Evolutionary conservation across 1,284 basidiomycete species (phyloP), one percentile per base, ranked within the genome.

Genomic region (Neonothopanus nambi): DNA sequence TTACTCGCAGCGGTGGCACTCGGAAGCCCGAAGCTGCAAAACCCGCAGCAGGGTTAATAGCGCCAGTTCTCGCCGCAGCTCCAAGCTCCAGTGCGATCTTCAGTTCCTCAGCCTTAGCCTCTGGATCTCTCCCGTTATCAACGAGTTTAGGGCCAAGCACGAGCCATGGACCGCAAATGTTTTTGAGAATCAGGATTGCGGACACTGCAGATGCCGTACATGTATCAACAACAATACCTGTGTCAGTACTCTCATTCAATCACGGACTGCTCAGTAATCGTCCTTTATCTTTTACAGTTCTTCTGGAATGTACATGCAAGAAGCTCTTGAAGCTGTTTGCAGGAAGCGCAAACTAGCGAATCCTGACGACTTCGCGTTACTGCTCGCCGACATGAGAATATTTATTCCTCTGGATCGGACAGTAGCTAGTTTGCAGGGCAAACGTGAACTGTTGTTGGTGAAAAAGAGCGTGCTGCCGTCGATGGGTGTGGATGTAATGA

Each of bases 301-400:
- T 3, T 82, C 89, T 13, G 94, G 93, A n/a, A 97, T 93, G 88
- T 99, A 98, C 70, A 89, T 98, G 79, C 91, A 94, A 52, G 95
- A 99, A 69, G 91, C 95, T 1, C 82, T 98, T 36, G 95, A 98
- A 61, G 76, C 85, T 20, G 84, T 95, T 2, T 93, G 91, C 65
- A 78, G 82, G 48, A 89, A 86, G 66, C 82, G 87, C 35, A 86
- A 88, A 57, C 74, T 92, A 17, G 76, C 77, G 35, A 82, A 89
- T 60, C 79, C 89, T 1, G 87, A 88, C 52, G 89, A 95, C 56
- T 96, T 93, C 72, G 91, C 91, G 0, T 78, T 97, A 2, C 78
- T 95, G 49, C 77, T 94, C 15, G 84, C 82, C 8, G 87, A 93
- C 60, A 77, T 83, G 61, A 87, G 84, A 49, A 87, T 98, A 48